Evolutionary conservation across 768 basidiomycete genomes (phyloP), one percentile per base, ranked within the genome.

Genomic region (Boletus reticulatus): DNA sequence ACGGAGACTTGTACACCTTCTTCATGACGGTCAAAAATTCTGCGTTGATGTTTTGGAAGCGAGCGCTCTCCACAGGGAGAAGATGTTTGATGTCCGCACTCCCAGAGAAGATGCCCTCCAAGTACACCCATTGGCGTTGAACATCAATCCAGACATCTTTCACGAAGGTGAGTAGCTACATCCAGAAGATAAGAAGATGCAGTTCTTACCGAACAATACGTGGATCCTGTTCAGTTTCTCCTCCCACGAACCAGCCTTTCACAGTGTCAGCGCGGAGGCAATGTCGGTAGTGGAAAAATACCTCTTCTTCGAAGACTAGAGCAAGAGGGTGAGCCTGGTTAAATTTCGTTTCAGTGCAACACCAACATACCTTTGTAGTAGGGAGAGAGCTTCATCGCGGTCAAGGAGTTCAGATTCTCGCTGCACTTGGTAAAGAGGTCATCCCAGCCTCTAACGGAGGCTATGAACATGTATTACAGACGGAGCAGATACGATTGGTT

Each of bases 1-100:
- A 96, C 0, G 97, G 95, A 14, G 96, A 98, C 74, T 98, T 98
- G 84, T 96, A 95, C 55, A 99, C 97, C 73, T 96, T 96, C 80
- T 98, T 98, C 97, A 99, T 98, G 61, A 98, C 94, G 0, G 92
- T 86, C 48, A 98, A 79, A 76, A 99, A 99, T 69, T 99, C 97
- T 43, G 92, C 84, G 70, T 99, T 98, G 80, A 99, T 99, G 74
- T 95, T 98, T 69, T 91, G 89, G 77, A 99, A 99, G 31, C 97
- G 91, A n/a, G 93, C 85, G 65, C 87, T 94, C 75, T 99, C 97
- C 58, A 98, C 89, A 1, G 97, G 97, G 27, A 99, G 86, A 14
- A 99, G 85, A 70, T 99, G 97, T 70, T 98, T 98, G 81, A 99
- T 98, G 68, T 99, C 97, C 24, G 95, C 97, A 63, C 94, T 98